A percentile compares a stretch with the other conserved stretches of the same genome.
Conservation (phyloP, 768 basidiomycete genomes). For the Boletus tomentosulus region DNA sequence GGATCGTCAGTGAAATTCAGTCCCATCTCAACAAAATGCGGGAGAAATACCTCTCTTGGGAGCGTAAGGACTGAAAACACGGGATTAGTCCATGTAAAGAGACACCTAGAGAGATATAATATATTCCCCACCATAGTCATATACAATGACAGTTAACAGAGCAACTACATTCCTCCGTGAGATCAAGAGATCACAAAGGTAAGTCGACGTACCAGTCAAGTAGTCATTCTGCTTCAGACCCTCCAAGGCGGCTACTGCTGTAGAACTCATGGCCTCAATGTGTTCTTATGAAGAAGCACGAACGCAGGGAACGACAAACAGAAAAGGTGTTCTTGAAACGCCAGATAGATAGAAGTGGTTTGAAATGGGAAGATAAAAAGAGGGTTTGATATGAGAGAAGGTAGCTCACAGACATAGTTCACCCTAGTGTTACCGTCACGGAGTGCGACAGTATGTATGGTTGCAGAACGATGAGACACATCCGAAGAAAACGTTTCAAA, state of each 20-base stretch:
- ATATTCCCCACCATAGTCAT: conserved; percentile 8
- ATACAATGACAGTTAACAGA: conserved; percentile 4
- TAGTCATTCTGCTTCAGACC: conserved; percentile 5
- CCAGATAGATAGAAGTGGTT: neutral
- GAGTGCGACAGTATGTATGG: neutral
- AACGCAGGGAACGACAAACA: neutral
- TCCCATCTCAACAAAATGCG: too few species aligned
- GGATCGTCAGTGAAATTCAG: too few species aligned
- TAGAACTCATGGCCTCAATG: neutral
- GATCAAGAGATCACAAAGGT: neutral
- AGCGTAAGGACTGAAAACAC: too few species aligned
- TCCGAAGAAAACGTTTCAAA: too few species aligned
- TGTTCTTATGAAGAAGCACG: neutral
- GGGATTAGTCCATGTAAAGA: neutral
- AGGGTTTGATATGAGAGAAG: neutral
- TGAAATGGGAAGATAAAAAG: neutral
- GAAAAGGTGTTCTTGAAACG: neutral
- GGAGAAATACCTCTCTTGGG: too few species aligned
- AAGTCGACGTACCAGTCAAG: neutral
- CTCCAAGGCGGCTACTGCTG: neutral
- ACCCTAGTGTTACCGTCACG: neutral
- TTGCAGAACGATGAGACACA: too few species aligned
- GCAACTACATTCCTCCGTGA: conserved; percentile 2
- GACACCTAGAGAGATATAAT: neutral
- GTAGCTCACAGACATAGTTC: too few species aligned